These are phyloP conservation scores for Nepenthes mirabilis DNA, from an alignment of 148 eudicot genomes.

Conservation along the genomic window DNA sequence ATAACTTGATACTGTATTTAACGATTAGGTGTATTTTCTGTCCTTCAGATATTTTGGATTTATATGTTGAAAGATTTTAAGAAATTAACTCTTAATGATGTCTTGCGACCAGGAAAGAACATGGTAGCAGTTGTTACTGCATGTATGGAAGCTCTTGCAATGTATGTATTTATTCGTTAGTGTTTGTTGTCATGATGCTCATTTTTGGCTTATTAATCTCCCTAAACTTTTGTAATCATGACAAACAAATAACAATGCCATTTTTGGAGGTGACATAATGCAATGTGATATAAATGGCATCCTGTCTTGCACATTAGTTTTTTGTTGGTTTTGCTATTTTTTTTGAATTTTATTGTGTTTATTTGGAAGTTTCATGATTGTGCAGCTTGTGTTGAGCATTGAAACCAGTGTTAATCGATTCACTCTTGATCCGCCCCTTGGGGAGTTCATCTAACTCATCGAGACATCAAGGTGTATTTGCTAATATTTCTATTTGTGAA, in stretches of 20 bases:
- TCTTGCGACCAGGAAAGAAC: constrained; percentile 68
- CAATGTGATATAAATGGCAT: neutral
- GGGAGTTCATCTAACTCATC: constrained; percentile 94
- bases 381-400: constrained; percentile 82
- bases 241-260: neutral
- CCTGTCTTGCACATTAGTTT: neutral
- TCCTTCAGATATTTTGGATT: constrained; percentile 78
- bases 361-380: constrained; percentile 1
- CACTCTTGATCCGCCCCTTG: constrained; percentile 95
- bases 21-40: constrained; percentile 4
- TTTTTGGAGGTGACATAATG: neutral
- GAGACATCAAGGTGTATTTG: constrained; percentile 65
- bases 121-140: constrained; percentile 95
- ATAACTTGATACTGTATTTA: constrained; percentile 3
- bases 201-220: neutral
- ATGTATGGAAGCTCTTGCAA: constrained; percentile 99
- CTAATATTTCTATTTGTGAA: neutral
- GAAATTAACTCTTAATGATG: constrained; percentile 59
- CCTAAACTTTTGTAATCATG: neutral
- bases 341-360: neutral
- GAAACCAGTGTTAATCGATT: constrained; percentile 89
- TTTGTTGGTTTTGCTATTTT: neutral
- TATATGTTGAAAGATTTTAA: constrained; percentile 55
- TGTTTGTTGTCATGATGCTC: neutral
- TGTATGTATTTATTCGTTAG: constrained; percentile 25